These are phyloP conservation scores for Sporothrix phasma DNA, from an alignment of 2,329 filamentous ascomycete genomes.

Conservation along the genomic window DNA sequence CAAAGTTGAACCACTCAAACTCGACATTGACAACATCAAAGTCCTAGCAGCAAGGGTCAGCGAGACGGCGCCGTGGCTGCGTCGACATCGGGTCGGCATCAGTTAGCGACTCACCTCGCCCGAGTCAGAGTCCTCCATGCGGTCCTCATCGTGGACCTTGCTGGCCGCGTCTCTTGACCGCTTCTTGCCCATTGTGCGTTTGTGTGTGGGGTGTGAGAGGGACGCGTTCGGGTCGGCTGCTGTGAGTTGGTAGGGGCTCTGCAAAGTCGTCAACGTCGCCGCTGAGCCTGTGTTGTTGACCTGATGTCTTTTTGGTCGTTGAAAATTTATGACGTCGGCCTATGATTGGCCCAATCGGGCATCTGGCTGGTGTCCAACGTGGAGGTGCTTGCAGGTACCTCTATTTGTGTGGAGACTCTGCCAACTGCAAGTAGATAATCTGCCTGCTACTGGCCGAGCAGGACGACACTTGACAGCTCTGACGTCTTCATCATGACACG, in stretches of 20 bases:
- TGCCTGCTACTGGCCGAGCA: too few relatives aligned
- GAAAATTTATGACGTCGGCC: slow-evolving; percentile 16
- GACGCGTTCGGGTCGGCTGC: background rate
- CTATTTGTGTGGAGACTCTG: background rate
- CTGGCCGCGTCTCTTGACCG: slow-evolving; percentile 28
- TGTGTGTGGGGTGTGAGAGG: background rate
- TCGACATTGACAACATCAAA: slow-evolving; percentile 90
- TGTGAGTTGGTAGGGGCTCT: background rate
- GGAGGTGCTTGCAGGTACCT: background rate
- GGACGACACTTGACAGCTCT: too few relatives aligned
- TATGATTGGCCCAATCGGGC: slow-evolving; percentile 11
- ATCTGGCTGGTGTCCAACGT: background rate
- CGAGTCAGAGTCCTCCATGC: slow-evolving; percentile 38
- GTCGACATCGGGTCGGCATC: too few relatives aligned
- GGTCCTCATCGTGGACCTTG: slow-evolving; percentile 23
- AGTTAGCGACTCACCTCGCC: slow-evolving; percentile 29
- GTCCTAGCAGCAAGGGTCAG: slow-evolving; percentile 45
- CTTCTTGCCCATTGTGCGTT: slow-evolving; percentile 27
- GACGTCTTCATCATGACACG: too few relatives aligned
- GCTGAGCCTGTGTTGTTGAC: background rate
- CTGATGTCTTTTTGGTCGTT: background rate
- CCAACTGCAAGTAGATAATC: background rate
- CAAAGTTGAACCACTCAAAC: slow-evolving; percentile 98
- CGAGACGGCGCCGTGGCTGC: too few relatives aligned
- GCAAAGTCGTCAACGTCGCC: background rate